Evolutionary conservation across 2,329 filamentous ascomycete species (phyloP), one percentile per base, ranked within the genome.

Genomic region (Xylaria hypoxylon): DNA sequence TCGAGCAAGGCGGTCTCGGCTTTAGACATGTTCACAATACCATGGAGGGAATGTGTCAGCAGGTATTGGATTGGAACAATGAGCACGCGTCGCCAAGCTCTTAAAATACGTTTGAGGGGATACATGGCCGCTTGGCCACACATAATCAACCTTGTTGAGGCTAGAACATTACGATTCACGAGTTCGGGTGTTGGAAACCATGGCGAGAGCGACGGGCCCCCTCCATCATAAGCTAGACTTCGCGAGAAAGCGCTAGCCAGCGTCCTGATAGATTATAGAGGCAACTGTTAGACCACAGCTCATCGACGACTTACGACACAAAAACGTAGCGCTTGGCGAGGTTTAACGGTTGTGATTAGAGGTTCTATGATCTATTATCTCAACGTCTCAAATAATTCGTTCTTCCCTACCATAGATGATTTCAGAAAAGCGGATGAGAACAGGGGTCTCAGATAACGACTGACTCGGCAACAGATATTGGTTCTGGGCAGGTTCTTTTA

Each of bases 1-100:
- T 80, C 1, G 77, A 75, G 35, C 76, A 81, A 8, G 82, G 82
- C 0, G 82, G 82, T 0, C 67, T 85, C 31, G 83, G 80, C 11
- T 84, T 84, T 56, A 62, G 59, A 53, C 76, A 74, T 2, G 74
- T 75, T 7, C 79, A 75, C 51, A 80, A 73, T 11, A 80, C 78
- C 4, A 64, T 84, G 24, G 80, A 84, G 69, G 82, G 81, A 0
- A 70, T 83, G 26, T 80, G 78, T 58, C 76, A 78, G 70, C 77
- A 81, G 70, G 61, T 84, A 11, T 69, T 72, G 5, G 75, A 79
- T 11, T 84, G 80, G 80, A 84, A 85, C 33, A 62, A 62, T 2
- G 75, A 74, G 50, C 72, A 76, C 38, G 62, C 58, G 5, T 48
- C 62, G 13, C 2, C 60, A 17, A 53, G 35, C 26, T 28, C 50